A percentile compares a stretch with the other conserved stretches of the same genome.
These are phyloP conservation scores for Camelina hispida DNA, from an alignment of 345 rosid species.

Conservation along the genomic window DNA sequence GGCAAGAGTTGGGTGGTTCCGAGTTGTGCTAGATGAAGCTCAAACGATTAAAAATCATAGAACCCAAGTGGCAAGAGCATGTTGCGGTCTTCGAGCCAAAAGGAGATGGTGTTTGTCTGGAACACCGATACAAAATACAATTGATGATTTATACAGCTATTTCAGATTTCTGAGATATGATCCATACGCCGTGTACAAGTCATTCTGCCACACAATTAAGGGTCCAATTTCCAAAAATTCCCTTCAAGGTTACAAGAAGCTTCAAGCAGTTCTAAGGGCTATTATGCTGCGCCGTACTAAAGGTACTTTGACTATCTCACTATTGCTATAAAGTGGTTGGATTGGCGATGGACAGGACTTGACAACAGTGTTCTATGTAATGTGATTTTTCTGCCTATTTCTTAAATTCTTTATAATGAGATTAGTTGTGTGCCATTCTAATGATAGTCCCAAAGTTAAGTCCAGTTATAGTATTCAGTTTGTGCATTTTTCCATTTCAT, in stretches of 20 bases:
- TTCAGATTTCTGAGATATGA: constrained; percentile 92
- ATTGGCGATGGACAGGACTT: constrained; percentile 13
- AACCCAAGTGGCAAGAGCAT: constrained; percentile 97
- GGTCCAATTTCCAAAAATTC: constrained; percentile 74
- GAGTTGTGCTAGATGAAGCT: constrained; percentile 97
- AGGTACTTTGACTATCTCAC: constrained; percentile 55
- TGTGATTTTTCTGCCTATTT: constrained; percentile 11
- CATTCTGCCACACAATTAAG: constrained; percentile 70
- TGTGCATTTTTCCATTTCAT: constrained; percentile 14
- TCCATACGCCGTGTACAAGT: constrained; percentile 73
- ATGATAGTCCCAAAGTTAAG: constrained; percentile 22
- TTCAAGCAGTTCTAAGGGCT: constrained; percentile 85
- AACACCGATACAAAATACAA: constrained; percentile 91
- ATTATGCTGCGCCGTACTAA: constrained; percentile 98
- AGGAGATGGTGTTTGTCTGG: constrained; percentile 99
- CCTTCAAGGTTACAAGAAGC: constrained; percentile 82
- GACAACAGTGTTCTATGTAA: constrained; percentile 1
- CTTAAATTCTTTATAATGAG: constrained; percentile 3
- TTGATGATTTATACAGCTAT: constrained; percentile 95
- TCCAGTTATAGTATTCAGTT: background rate
- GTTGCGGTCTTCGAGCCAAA: constrained; percentile 93
- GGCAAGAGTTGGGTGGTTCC: constrained; percentile 80
- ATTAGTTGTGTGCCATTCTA: constrained; percentile 26
- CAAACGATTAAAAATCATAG: constrained; percentile 98
- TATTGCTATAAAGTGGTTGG: constrained; percentile 15